Evolutionary conservation across 805 yeast species (phyloP), one percentile per base, ranked within the genome.

Genomic region (Kluyveromyces nonfermentans): DNA sequence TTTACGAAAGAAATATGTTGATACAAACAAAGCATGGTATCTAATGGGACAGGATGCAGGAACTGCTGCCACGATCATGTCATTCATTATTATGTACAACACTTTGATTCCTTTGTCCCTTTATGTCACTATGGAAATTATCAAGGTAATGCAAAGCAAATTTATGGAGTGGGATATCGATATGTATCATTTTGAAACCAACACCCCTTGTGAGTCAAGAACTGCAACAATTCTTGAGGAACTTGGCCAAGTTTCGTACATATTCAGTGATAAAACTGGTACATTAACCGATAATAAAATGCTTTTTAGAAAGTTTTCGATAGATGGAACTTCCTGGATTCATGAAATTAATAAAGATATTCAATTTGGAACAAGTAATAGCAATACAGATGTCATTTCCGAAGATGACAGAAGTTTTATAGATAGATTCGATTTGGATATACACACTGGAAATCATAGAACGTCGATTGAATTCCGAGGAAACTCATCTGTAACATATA

Each of bases 191-290:
- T 71, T 70, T 15, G 83, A 77, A 28, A 74, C 87, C 7, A 78
- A 93, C 55, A 93, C 96, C 0, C 96, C 95, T 0, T 90, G 96
- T 39, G 96, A 85, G 54, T 94, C 96, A 0, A 80, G 90, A 59
- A 89, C 97, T 0, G 96, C 97, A 0, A 85, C 97, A 0, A 87
- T 93, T 51, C 74, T 93, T 50, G 99, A 93, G 60, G 98, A 93
- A 64, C 69, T 93, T 54, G 99, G 99, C 2, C 99, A 93, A 60
- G 97, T 94, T 1, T 82, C 95, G 40, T 89, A 90, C 58, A 75
- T 93, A 3, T 93, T 93, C 61, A 85, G 96, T 47, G 99, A 93
- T 64, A 93, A 93, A 62, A 93, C 98, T 0, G 99, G 99, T 8
- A 93, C 99, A 0, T 72, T 93, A 48, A 93, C 99, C 0, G 97